Evolutionary conservation across 2,329 filamentous ascomycete genomes (phyloP), one percentile per base, ranked within the genome.

Genomic region (Fusarium sp.): DNA sequence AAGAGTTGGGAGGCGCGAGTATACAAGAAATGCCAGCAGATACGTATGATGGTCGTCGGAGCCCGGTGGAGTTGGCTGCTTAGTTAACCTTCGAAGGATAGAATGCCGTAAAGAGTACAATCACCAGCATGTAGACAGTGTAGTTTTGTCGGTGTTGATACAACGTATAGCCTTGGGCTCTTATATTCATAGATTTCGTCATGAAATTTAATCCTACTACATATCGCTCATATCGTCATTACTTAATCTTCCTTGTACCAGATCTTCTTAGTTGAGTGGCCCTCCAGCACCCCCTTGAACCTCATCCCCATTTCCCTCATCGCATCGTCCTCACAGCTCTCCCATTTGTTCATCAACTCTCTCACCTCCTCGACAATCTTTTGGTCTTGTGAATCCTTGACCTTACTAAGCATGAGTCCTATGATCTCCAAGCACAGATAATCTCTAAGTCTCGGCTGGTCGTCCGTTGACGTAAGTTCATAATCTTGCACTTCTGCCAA

Each of bases 391-490:
- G 53, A 46, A 4, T 64, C 44, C 1, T 20, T n/a, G 0, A 57
- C 53, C 6, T 48, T 34, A 3, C 15, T 22, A 7, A 75, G 13
- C 3, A 76, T 11, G 11, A 44, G 13, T 0, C 26, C 44, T 8
- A 63, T 49, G 2, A 76, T 26, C 8, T 75, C 73, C 22, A 66
- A 49, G 3, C 69, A 58, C 7, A 76, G 54, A 46, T 72, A 69
- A 28, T 75, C 73, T 4, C 46, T 52, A 11, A 74, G 53, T 2
- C 6, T 42, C 0, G 60, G 58, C 20, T 52, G 42, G 4, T 48
- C 48, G 4, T 48, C 48, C 7, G 40, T 34, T 2, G 63, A 54
- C 31, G 61, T 26, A 5, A 53, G 26, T 8, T 64, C 46, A 14
- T 60, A 56, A 1, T 26, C 31, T 7, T 55, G 46, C 3, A 40